These are phyloP conservation scores for Blastobotrys terrestris DNA, from an alignment of 805 yeast species.

Conservation along the genomic window DNA sequence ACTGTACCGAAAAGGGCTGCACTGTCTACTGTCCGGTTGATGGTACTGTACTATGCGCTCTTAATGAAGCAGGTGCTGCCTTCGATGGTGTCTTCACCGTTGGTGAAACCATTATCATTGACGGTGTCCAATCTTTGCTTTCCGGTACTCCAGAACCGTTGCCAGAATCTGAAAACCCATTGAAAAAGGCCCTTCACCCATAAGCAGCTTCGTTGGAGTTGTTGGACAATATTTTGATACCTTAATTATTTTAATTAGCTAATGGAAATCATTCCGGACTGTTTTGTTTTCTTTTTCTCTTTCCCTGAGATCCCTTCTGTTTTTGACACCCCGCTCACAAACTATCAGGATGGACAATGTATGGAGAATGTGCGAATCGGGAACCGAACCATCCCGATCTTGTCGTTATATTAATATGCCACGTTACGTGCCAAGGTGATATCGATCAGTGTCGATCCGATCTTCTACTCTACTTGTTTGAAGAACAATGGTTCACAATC, in stretches of 20 bases:
- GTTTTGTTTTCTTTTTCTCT: too few species aligned
- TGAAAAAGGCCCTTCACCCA: not conserved
- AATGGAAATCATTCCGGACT: not conserved
- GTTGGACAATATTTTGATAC: not conserved
- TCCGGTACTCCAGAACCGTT: not conserved
- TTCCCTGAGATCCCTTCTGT: too few species aligned
- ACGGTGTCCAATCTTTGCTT: constrained; percentile 4
- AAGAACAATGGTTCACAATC: too few species aligned
- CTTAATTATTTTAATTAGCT: not conserved
- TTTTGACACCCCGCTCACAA: too few species aligned
- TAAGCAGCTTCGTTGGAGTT: not conserved
- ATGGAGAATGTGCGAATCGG: too few species aligned
- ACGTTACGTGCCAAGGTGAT: too few species aligned
- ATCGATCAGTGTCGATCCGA: too few species aligned
- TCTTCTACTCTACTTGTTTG: too few species aligned
- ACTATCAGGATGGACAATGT: too few species aligned
- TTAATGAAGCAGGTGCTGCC: constrained; percentile 8
- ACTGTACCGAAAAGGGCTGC: constrained; percentile 14
- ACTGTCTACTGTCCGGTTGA: constrained; percentile 12
- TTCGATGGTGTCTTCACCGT: constrained; percentile 13
- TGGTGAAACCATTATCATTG: constrained; percentile 10
- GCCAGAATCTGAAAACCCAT: not conserved
- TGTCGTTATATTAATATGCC: too few species aligned
- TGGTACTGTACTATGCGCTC: constrained; percentile 5
- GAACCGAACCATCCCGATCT: too few species aligned